A percentile compares a stretch with the other conserved stretches of the same genome.
These are phyloP conservation scores for Citrus trifoliata DNA, from an alignment of 345 rosid species.

Conservation along the genomic window DNA sequence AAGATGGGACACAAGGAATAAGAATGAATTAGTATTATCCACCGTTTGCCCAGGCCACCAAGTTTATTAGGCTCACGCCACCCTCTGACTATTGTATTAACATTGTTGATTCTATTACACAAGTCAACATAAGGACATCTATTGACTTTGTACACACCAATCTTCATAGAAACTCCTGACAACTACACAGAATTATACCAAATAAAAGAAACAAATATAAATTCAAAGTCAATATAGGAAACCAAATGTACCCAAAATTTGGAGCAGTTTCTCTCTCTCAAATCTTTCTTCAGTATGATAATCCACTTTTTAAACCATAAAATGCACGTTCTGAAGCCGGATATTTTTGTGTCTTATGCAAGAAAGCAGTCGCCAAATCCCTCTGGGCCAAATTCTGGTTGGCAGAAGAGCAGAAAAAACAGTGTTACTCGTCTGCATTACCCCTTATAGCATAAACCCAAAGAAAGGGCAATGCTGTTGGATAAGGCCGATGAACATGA, in stretches of 20 bases:
- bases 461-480: neutral
- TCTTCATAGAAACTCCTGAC: no score
- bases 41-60: conserved; percentile 25
- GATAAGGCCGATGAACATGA: no score
- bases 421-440: conserved; percentile 13
- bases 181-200: neutral
- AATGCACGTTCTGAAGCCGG: conserved; percentile 86
- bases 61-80: conserved; percentile 33
- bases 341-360: conserved; percentile 79
- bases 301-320: conserved; percentile 67
- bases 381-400: conserved; percentile 75
- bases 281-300: conserved; percentile 73
- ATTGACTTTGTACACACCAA: no score
- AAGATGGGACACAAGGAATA: conserved; percentile 29
- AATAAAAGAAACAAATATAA: conserved; percentile 1
- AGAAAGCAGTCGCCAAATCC: conserved; percentile 84
- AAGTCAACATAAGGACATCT: no score
- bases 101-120: conserved; percentile 17
- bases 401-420: conserved; percentile 13
- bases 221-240: conserved; percentile 5
- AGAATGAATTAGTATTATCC: conserved; percentile 54
- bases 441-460: conserved; percentile 3
- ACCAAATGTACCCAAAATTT: conserved; percentile 71
- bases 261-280: conserved; percentile 83
- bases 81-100: conserved; percentile 37